These are phyloP conservation scores for Aspergillus funiculosus DNA, from an alignment of 495 filamentous ascomycete genomes.

Conservation along the genomic window DNA sequence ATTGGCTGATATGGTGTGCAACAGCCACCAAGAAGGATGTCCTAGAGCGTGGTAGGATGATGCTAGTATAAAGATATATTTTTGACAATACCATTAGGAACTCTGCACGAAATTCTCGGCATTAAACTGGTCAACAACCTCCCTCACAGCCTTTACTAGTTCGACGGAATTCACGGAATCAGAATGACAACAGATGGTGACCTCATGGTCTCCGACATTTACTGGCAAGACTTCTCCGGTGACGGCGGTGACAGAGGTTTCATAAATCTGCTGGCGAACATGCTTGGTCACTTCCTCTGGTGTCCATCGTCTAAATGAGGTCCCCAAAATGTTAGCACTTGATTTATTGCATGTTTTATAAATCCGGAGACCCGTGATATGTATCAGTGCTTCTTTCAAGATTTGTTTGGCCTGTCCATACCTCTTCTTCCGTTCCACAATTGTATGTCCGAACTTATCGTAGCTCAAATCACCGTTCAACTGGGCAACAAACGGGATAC, in stretches of 20 bases:
- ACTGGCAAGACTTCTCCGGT: constrained; percentile 41
- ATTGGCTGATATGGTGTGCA: too few relatives aligned
- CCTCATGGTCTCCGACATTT: constrained; percentile 40
- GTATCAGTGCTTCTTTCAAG: too few relatives aligned
- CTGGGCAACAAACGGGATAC: constrained; percentile 52
- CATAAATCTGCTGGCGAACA: constrained; percentile 42
- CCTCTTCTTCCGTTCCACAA: constrained; percentile 54
- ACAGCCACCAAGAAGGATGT: too few relatives aligned
- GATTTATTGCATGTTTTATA: too few relatives aligned
- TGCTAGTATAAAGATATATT: too few relatives aligned
- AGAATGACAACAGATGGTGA: constrained; percentile 52
- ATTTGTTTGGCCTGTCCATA: too few relatives aligned
- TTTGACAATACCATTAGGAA: too few relatives aligned
- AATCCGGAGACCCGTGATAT: too few relatives aligned
- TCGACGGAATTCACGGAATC: constrained; percentile 48
- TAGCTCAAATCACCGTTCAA: constrained; percentile 57
- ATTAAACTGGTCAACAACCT: constrained; percentile 36
- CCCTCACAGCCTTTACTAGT: constrained; percentile 44
- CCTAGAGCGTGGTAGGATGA: too few relatives aligned
- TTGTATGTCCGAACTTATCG: constrained; percentile 40
- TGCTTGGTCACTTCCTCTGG: constrained; percentile 40
- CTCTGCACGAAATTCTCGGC: too few relatives aligned
- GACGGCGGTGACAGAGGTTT: constrained; percentile 38
- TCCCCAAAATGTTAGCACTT: too few relatives aligned
- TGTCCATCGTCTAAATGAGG: too few relatives aligned